Conservation (phyloP, 129 eudicot genomes). For the Logfia minima region DNA sequence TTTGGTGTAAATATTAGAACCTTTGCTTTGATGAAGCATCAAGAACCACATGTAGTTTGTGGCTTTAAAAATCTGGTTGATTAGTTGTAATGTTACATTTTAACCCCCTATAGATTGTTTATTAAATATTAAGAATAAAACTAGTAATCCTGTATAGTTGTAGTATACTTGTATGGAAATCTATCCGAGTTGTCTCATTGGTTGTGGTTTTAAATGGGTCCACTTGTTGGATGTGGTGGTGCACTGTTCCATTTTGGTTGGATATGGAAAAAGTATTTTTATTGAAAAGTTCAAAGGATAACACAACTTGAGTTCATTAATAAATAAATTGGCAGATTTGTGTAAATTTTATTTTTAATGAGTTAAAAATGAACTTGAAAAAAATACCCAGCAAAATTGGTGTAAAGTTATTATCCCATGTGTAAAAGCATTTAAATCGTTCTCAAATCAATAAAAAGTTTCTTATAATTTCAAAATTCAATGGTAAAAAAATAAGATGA, state of each 20-base stretch:
- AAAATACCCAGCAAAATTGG: no score
- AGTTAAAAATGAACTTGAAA: no score
- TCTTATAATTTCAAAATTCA: no score
- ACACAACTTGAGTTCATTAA: neutral
- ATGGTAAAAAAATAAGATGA: no score
- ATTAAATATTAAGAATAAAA: neutral
- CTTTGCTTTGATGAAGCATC: conserved; percentile 37
- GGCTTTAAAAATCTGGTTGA: conserved; percentile 34
- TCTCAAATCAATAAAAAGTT: no score
- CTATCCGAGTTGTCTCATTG: conserved; percentile 27
- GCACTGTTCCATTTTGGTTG: neutral
- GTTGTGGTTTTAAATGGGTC: conserved; percentile 22
- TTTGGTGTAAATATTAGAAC: conserved; percentile 33
- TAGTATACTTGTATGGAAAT: conserved; percentile 1
- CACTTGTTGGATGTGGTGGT: conserved; percentile 32
- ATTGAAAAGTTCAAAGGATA: neutral
- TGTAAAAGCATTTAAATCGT: no score
- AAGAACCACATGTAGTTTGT: conserved; percentile 56
- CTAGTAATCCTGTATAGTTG: neutral
- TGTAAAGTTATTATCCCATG: no score
- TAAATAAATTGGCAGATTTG: neutral
- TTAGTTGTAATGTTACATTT: neutral
- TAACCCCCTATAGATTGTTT: conserved; percentile 4
- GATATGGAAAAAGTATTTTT: neutral
- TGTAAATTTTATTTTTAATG: no score